These are phyloP conservation scores for Chaetomium sp. DNA, from an alignment of 2,329 filamentous ascomycete genomes.

Conservation along the genomic window DNA sequence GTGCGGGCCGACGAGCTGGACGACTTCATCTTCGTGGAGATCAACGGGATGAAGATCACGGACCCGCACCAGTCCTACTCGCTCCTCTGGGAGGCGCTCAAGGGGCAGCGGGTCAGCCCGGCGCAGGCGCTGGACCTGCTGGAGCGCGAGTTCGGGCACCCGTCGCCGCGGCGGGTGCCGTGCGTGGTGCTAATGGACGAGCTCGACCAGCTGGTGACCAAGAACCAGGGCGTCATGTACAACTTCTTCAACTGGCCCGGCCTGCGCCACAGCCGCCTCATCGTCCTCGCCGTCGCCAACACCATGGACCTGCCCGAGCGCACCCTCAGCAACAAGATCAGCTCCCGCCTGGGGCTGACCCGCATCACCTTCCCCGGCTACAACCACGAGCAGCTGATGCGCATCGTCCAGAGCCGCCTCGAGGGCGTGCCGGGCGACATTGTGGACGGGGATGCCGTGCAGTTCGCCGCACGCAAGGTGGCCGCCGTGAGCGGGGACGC, in stretches of 20 bases:
- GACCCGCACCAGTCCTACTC: slow-evolving; percentile 97
- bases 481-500: slow-evolving; percentile 95
- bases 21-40: slow-evolving; percentile 98
- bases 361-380: slow-evolving; percentile 97
- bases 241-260: slow-evolving; percentile 99
- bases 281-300: slow-evolving; percentile 96
- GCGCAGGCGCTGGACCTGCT: slow-evolving; percentile 88
- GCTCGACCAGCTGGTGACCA: slow-evolving; percentile 94
- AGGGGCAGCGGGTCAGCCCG: slow-evolving; percentile 88
- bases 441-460: slow-evolving; percentile 88
- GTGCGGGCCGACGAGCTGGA: slow-evolving; percentile 90
- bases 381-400: slow-evolving; percentile 95
- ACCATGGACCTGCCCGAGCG: slow-evolving; percentile 98
- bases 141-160: slow-evolving; percentile 89
- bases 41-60: slow-evolving; percentile 99
- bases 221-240: slow-evolving; percentile 99
- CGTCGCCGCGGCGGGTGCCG: slow-evolving; percentile 85
- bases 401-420: slow-evolving; percentile 92
- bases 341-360: slow-evolving; percentile 83
- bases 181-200: slow-evolving; percentile 99
- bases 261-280: slow-evolving; percentile 84
- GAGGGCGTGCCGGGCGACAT: slow-evolving; percentile 85
- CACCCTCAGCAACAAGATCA: slow-evolving; percentile 98
- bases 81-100: slow-evolving; percentile 92
- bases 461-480: slow-evolving; percentile 95